Percentiles rank a stretch among this genome's conserved stretches.
phyloP scores from a whole-genome alignment of 352 stramenopile species.

The Phytophthora macrochlamydospora region DNA sequence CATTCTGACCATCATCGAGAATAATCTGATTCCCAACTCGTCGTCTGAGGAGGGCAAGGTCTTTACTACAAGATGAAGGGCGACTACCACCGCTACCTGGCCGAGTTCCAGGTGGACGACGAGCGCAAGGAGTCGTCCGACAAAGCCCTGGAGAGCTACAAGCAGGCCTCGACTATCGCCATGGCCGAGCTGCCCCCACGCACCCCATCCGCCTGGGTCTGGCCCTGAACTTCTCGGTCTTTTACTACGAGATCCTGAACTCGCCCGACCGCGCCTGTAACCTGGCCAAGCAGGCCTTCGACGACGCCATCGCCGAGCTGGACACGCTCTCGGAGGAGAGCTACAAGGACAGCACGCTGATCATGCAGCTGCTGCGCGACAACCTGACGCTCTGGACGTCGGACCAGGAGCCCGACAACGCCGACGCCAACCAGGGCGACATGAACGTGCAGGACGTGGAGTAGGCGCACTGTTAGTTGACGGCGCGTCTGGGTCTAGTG shows the following conservation, averaged over 20 bases:
- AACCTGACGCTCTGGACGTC: constrained; percentile 99
- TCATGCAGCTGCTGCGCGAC: constrained; percentile 99
- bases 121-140: constrained; percentile 94
- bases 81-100: constrained; percentile 99
- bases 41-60: constrained; percentile 98
- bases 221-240: constrained; percentile 99
- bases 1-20: constrained; percentile 98
- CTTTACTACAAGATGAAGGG: constrained; percentile 99
- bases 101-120: constrained; percentile 98
- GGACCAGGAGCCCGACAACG: constrained; percentile 92
- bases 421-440: constrained; percentile 90
- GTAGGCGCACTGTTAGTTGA: constrained; percentile 25
- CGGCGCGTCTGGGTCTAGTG: neutral
- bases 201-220: constrained; percentile 99
- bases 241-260: constrained; percentile 99
- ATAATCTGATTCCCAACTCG: constrained; percentile 98
- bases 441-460: constrained; percentile 88
- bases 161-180: constrained; percentile 89
- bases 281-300: constrained; percentile 97
- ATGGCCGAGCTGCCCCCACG: constrained; percentile 97
- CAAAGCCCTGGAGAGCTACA: constrained; percentile 81
- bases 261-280: constrained; percentile 94
- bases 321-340: constrained; percentile 99
- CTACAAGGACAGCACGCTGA: constrained; percentile 99
- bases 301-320: constrained; percentile 99